Evolutionary conservation across 495 filamentous ascomycete genomes (phyloP), one percentile per base, ranked within the genome.

Genomic region (Opeltia flavorubescens): DNA sequence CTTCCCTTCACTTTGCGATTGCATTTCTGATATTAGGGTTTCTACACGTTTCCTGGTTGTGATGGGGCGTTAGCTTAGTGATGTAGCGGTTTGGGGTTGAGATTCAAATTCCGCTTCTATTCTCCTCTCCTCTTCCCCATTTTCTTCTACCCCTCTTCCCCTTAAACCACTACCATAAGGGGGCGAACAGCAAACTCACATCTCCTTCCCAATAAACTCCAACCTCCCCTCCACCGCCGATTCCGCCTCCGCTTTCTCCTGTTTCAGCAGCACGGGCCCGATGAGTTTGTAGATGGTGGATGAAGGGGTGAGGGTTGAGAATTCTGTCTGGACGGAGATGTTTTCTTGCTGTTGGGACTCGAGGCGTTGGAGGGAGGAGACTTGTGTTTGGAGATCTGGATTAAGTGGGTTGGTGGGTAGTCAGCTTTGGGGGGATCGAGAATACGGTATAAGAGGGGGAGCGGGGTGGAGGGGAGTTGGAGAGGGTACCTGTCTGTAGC

Each of bases 321-420:
- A 95, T 68, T 98, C 91, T 78, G 84, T 84, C 60, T 94, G 80
- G 1, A 98, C 91, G 20, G 80, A 79, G 41, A 79, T 66, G 61
- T 95, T 96, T 62, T 98, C 91, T 59, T 94, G 83, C 53, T 83
- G 79, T 63, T 98, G 91, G 23, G 86, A 85, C 62, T 95, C 89
- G 34, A 98, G 80, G 62, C 82, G 89, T 64, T 98, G 88, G 35
- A 86, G 78, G n/a, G 89, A 80, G 17, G 79, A 69, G 36, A 96
- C 72, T 20, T 76, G 64, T 36, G 73, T 69, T 62, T 83, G 80
- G 43, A 96, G 74, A 50, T 96, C 91, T 93, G 53, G 34, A 12
- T 4, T 36, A 18, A 18, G 6, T 1, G 20, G 34, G 2, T 35
- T 35, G 13, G 29, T 36, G 34, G 20, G 4, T n/a, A 36, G 21